These are phyloP conservation scores for Scytalidium lignicola DNA, from an alignment of 2,329 filamentous ascomycete genomes.

Conservation along the genomic window DNA sequence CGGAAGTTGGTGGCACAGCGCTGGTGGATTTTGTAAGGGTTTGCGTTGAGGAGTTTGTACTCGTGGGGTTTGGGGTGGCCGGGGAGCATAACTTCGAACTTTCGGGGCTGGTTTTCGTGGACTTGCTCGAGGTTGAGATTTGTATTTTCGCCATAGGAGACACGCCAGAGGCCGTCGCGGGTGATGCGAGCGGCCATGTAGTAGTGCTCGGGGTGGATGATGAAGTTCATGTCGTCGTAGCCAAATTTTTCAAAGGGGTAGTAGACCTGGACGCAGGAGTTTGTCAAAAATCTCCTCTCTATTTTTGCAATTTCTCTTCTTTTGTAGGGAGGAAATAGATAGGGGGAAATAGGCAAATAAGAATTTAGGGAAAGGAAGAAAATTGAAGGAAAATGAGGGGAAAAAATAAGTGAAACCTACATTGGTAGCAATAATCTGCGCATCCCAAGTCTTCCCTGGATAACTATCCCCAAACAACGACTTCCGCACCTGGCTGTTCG, in stretches of 20 bases:
- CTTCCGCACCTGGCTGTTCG: slow-evolving; percentile 41
- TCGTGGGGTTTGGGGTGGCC: slow-evolving; percentile 52
- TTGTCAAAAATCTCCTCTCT: too few species aligned
- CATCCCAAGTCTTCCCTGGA: slow-evolving; percentile 54
- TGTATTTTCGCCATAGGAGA: slow-evolving; percentile 56
- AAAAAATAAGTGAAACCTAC: slow-evolving; percentile 24
- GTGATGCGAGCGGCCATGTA: slow-evolving; percentile 58
- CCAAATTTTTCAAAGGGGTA: slow-evolving; percentile 54
- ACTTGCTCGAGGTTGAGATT: slow-evolving; percentile 50
- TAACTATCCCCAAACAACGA: slow-evolving; percentile 50
- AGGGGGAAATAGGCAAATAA: too few species aligned
- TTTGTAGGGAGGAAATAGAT: too few species aligned
- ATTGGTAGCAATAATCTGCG: slow-evolving; percentile 59
- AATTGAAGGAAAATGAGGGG: too few species aligned
- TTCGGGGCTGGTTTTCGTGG: slow-evolving; percentile 44
- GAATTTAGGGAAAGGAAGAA: too few species aligned
- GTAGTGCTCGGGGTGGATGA: slow-evolving; percentile 56
- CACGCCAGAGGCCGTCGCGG: slow-evolving; percentile 54
- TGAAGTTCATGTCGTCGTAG: slow-evolving; percentile 54
- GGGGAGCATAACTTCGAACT: slow-evolving; percentile 53
- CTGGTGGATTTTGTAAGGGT: slow-evolving; percentile 44
- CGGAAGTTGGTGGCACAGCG: slow-evolving; percentile 39
- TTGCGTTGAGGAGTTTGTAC: slow-evolving; percentile 50
- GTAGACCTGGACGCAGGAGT: too few species aligned
- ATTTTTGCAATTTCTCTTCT: too few species aligned